These are phyloP conservation scores for Avena sativa DNA, from an alignment of 176 grass and related monocot species.

Conservation along the genomic window DNA sequence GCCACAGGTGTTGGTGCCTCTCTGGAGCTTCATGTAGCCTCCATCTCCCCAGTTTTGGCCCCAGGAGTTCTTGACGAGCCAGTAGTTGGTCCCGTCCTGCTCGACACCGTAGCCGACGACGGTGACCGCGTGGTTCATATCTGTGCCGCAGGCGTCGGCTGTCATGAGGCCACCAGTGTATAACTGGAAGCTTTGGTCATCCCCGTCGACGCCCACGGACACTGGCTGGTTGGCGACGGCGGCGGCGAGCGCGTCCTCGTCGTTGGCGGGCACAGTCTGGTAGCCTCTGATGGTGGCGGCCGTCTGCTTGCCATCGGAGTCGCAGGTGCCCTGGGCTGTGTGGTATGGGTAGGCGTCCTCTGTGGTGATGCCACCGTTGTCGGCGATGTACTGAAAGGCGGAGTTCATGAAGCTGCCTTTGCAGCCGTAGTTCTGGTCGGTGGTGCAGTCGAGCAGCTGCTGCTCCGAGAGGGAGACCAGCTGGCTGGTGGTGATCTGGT, in stretches of 20 bases:
- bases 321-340: neutral
- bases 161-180: neutral
- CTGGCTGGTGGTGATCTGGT: constrained; percentile 22
- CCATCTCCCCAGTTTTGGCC: neutral
- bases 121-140: neutral
- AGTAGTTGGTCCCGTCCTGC: neutral
- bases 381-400: constrained; percentile 23
- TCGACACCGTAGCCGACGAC: neutral
- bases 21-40: constrained; percentile 5
- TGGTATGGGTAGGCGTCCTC: constrained; percentile 31
- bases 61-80: neutral
- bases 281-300: constrained; percentile 2
- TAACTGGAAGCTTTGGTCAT: neutral
- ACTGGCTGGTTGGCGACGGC: constrained; percentile 32
- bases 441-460: constrained; percentile 37
- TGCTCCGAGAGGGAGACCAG: constrained; percentile 43
- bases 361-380: constrained; percentile 34
- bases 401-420: neutral
- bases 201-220: neutral
- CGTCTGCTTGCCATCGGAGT: neutral
- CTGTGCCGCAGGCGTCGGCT: neutral
- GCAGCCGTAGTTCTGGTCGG: neutral
- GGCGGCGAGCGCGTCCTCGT: neutral
- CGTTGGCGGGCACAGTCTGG: neutral
- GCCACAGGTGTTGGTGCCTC: neutral